A percentile compares a stretch with the other conserved stretches of the same genome.
Evolutionary conservation across 2,329 filamentous ascomycete genomes (phyloP).

Genomic region (Alternaria consortialis): DNA sequence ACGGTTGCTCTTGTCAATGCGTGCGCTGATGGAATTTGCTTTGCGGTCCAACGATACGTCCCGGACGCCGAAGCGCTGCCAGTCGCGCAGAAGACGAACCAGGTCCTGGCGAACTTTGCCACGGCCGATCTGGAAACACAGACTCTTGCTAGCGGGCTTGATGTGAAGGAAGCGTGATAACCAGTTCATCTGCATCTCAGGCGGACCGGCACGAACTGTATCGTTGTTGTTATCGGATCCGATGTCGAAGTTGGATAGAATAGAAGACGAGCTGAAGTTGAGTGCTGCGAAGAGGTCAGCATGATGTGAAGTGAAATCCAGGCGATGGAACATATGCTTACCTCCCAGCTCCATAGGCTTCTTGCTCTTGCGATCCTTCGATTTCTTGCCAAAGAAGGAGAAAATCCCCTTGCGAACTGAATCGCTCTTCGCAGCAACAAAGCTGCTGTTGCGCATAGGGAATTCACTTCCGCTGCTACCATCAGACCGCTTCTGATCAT

Average conservation of each 20-base stretch:
- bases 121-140: conserved; percentile 79
- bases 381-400: conserved; percentile 63
- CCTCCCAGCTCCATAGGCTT: conserved; percentile 46
- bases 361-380: conserved; percentile 52
- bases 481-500: conserved; percentile 34
- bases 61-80: conserved; percentile 81
- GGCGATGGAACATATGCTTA: conserved; percentile 41
- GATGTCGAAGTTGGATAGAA: conserved; percentile 47
- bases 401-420: conserved; percentile 56
- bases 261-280: conserved; percentile 43
- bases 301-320: conserved; percentile 13
- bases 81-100: conserved; percentile 76
- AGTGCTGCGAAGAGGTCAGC: conserved; percentile 26
- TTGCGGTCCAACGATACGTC: conserved; percentile 81
- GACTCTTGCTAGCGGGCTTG: conserved; percentile 78
- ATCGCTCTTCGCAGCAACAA: conserved; percentile 50
- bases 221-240: conserved; percentile 53
- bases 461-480: conserved; percentile 54
- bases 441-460: conserved; percentile 51
- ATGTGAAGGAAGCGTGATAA: conserved; percentile 87
- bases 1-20: conserved; percentile 81
- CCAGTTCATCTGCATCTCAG: conserved; percentile 73
- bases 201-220: conserved; percentile 32
- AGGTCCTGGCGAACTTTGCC: conserved; percentile 80
- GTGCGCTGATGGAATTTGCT: conserved; percentile 80